phyloP scores from a whole-genome alignment of 768 basidiomycete species.

The Rhodosporidiobolus odoratus region DNA sequence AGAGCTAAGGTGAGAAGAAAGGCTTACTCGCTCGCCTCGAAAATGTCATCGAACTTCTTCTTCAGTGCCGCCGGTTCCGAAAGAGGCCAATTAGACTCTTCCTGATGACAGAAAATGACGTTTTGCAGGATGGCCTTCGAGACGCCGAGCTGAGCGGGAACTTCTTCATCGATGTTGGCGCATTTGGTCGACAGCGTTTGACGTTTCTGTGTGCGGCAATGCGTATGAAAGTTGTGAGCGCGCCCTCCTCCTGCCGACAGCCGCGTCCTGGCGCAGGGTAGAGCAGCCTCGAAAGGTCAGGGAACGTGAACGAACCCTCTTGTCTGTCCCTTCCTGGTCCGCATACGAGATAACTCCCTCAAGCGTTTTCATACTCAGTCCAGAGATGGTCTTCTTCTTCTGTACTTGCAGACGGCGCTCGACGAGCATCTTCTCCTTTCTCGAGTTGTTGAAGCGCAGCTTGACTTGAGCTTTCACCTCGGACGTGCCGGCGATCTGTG shows the following conservation, averaged over 20 bases:
- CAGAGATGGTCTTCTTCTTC: slow-evolving; percentile 70
- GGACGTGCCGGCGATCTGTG: slow-evolving; percentile 88
- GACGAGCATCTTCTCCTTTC: slow-evolving; percentile 82
- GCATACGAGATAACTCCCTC: slow-evolving; percentile 79
- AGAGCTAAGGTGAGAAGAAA: no score
- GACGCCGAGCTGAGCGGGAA: slow-evolving; percentile 86
- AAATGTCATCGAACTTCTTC: slow-evolving; percentile 99
- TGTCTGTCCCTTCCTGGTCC: slow-evolving; percentile 60
- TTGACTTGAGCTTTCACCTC: slow-evolving; percentile 99
- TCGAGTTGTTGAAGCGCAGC: slow-evolving; percentile 82
- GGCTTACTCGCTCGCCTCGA: slow-evolving; percentile 84
- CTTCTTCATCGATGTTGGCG: slow-evolving; percentile 90
- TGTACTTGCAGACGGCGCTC: slow-evolving; percentile 87
- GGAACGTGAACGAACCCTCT: slow-evolving; percentile 59
- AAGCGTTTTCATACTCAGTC: slow-evolving; percentile 91
- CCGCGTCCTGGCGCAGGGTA: background rate
- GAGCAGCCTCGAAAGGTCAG: background rate
- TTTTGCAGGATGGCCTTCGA: slow-evolving; percentile 98
- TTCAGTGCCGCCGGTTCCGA: slow-evolving; percentile 83
- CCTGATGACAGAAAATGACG: slow-evolving; percentile 99
- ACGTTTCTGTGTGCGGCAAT: slow-evolving; percentile 53
- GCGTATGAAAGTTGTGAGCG: background rate
- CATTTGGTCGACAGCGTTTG: slow-evolving; percentile 93
- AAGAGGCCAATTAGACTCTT: slow-evolving; percentile 97
- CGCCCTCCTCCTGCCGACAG: no score